Conservation (phyloP, 805 yeast genomes). For the Candida arabinofermentans region DNA sequence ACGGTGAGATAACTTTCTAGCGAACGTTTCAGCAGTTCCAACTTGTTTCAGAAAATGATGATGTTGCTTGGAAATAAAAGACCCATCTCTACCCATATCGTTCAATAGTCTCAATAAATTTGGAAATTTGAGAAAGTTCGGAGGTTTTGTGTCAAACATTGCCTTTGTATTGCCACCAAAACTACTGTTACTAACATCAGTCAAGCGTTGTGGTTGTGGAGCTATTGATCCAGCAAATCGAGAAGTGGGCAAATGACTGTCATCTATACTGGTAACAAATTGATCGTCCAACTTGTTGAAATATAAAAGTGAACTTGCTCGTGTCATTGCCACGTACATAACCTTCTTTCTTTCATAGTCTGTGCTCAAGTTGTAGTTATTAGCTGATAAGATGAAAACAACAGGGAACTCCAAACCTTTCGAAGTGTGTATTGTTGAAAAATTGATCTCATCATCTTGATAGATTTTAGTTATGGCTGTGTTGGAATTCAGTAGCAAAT, state of each 20-base stretch:
- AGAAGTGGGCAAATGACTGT: background rate
- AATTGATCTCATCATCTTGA: constrained; percentile 37
- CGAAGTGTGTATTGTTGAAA: constrained; percentile 70
- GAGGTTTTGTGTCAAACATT: constrained; percentile 9
- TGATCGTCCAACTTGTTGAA: constrained; percentile 25
- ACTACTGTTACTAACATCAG: no score
- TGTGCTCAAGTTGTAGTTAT: constrained; percentile 12
- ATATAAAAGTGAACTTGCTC: constrained; percentile 50
- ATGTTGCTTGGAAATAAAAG: background rate
- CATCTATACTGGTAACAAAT: constrained; percentile 19
- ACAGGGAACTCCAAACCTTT: constrained; percentile 74
- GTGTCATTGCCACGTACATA: constrained; percentile 62
- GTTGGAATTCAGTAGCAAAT: constrained; percentile 14
- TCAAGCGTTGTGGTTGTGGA: no score
- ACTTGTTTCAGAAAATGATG: background rate
- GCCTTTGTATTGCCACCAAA: no score
- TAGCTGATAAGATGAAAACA: constrained; percentile 45
- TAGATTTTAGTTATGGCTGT: constrained; percentile 22
- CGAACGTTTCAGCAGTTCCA: background rate
- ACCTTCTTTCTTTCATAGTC: constrained; percentile 36
- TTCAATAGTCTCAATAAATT: constrained; percentile 7
- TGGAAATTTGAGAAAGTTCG: constrained; percentile 8
- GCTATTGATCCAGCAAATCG: no score
- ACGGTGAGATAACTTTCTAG: constrained; percentile 9
- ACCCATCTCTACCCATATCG: constrained; percentile 16